Evolutionary conservation across 345 rosid species (phyloP), one percentile per base, ranked within the genome.

Genomic region (Gossypium anomalum): DNA sequence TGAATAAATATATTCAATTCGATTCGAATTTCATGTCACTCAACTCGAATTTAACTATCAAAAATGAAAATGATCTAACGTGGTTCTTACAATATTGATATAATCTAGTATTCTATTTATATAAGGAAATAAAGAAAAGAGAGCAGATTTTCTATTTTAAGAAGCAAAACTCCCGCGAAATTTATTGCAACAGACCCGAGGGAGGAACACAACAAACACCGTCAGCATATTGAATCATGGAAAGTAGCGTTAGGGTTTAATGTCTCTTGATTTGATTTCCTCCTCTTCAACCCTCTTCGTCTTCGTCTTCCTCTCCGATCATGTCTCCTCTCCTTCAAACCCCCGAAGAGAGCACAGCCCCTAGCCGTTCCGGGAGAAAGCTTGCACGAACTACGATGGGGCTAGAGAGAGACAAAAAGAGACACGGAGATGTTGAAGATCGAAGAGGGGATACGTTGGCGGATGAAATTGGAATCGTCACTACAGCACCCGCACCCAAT

Each of bases 391-490:
- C 44, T 27, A 29, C 43, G 70, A 81, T 85, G 83, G 73, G 72
- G 71, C 82, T 83, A 83, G 85, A 80, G 25, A 81, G 67, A 10
- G 80, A 34, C 41, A 34, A 5, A 34, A 34, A 70, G 34, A 70
- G 67, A 75, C 80, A 78, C 49, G 82, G 22, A 38, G 38, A 59
- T 1, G 81, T 78, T 63, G 79, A 73, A 34, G 84, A 79, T 60
- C 77, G 60, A 34, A 69, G 76, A 2, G 67, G 4, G 3, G 80
- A 38, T 48, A 16, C 49, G 10, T 16, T 9, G 45, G 78, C 69
- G 69, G 82, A 77, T 72, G 80, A 85, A 16, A 34, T 5, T 34
- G 41, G 48, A 45, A 45, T 13, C 83, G 7, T 5, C 41, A 34
- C 41, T 34, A 5, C 41, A 34, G 41, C 41, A 5, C 7, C 41